Base-by-base conservation (phyloP, 208 protist genomes). In the Dictyostelium gargantuum region DNA sequence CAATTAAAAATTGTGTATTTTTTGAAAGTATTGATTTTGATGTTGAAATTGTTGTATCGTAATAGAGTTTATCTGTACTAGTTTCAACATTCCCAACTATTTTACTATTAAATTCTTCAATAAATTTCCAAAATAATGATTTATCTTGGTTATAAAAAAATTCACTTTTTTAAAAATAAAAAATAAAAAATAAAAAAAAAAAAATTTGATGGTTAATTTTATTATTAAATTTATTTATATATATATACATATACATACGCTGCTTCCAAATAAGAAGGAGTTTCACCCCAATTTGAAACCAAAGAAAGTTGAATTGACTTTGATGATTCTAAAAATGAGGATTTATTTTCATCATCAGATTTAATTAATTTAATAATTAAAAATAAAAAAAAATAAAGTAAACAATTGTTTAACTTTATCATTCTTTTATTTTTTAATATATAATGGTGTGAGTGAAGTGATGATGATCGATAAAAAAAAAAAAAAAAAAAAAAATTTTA, bases 211-310 rank as follows among this genome's bases (percentile, higher is more conserved):
- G n/a, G n/a, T n/a, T n/a, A n/a, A n/a, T n/a, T n/a, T n/a, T 61
- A 38, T 23, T 52, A 52, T 17, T 52, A 52, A 19, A 52, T 21
- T 40, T 29, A n/a, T 11, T 32, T 44, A 21, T 35, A 6, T 40
- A 38, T 10, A 40, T n/a, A 40, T n/a, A 29, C n/a, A 61, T 61
- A 61, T 32, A 54, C 66, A 32, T 79, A 89, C 82, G 10, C 15
- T 23, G 82, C n/a, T 68, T 89, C 82, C 2, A 76, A 35, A 42
- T 77, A 68, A 29, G 38, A 29, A 35, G 82, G 82, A 48, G 82
- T 89, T 35, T 38, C 54, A 35, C 44, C 38, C 82, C 82, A 89
- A 79, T 89, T 89, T 17, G 82, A 89, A 63, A 79, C n/a, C 21
- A 89, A 42, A 29, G 82, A 76, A 54, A 89, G 10, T 56, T 89